These are phyloP conservation scores for Dacryopinax spathularia DNA, from an alignment of 768 basidiomycete species.

Conservation along the genomic window DNA sequence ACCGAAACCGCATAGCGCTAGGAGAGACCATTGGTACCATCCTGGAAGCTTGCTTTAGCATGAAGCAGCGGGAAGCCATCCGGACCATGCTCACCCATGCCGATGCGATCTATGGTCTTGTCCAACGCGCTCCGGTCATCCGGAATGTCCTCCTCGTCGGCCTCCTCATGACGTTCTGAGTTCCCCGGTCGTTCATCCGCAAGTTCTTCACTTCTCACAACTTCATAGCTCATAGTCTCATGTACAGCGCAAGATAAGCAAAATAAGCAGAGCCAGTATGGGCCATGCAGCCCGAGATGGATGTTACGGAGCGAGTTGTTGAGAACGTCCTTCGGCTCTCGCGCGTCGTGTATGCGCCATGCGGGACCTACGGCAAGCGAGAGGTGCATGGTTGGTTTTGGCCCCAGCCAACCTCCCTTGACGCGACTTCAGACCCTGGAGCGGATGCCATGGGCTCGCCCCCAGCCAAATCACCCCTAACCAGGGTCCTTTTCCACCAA, in stretches of 20 bases:
- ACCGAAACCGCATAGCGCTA: slow-evolving; percentile 83
- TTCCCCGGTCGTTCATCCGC: neutral
- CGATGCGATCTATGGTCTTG: slow-evolving; percentile 77
- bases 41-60: slow-evolving; percentile 22
- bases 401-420: too few species aligned
- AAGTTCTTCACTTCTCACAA: neutral
- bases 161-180: slow-evolving; percentile 11
- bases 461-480: too few species aligned
- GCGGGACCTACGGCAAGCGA: too few species aligned
- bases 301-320: neutral
- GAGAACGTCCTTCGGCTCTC: neutral
- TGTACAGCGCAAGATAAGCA: neutral
- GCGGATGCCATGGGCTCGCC: too few species aligned
- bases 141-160: slow-evolving; percentile 17
- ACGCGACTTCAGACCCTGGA: too few species aligned
- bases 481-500: too few species aligned
- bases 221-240: slow-evolving; percentile 3
- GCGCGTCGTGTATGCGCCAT: neutral
- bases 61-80: too few species aligned
- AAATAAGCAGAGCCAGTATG: neutral
- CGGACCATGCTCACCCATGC: slow-evolving; percentile 50
- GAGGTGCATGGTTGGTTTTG: too few species aligned
- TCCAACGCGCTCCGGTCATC: slow-evolving; percentile 39
- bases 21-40: slow-evolving; percentile 66
- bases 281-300: neutral